Evolutionary conservation across 2,329 filamentous ascomycete species (phyloP), one percentile per base, ranked within the genome.

Genomic region (Colletotrichum lentis): DNA sequence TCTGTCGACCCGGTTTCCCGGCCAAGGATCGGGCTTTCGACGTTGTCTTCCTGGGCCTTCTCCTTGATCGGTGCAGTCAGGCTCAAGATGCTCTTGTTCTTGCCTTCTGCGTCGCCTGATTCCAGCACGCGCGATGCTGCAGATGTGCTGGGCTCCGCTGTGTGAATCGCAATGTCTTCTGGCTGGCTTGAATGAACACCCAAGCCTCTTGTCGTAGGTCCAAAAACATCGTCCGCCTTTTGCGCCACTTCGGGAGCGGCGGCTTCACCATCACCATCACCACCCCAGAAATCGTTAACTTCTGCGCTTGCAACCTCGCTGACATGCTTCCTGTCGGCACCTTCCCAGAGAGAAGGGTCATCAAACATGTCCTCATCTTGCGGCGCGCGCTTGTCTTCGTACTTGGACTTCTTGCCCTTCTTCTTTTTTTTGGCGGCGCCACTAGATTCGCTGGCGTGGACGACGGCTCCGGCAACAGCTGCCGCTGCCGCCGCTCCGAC

Each of bases 321-420:
- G 18, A 79, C 44, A 8, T 70, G 69, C 67, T 77, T 81, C 68
- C 77, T 78, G 52, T 83, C 79, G 14, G 77, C 77, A 27, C 78
- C 79, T 72, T 84, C 80, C 81, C 81, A 82, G 31, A 83, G 73
- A 18, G 77, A 75, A 58, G 80, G 75, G 71, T 83, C 80, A 69
- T 84, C 80, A 73, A 83, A 81, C 37, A 81, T 72, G 70, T 83
- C 81, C 52, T 84, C 80, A 16, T 79, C 78, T 56, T 73, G 74
- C 14, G 76, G 64, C 43, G 76, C 73, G 69, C 78, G 76, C 69
- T 80, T 80, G 71, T 83, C 82, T 67, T 52, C 77, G 73, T 67
- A 59, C 56, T 75, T 76, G 57, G 80, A 77, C 62, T 79, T 79
- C 69, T 76, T 78, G 68, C 77, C 79, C 47, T 73, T 76, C 66